Evolutionary conservation across 2,329 filamentous ascomycete species (phyloP).

Genomic region (Claviceps sp.): DNA sequence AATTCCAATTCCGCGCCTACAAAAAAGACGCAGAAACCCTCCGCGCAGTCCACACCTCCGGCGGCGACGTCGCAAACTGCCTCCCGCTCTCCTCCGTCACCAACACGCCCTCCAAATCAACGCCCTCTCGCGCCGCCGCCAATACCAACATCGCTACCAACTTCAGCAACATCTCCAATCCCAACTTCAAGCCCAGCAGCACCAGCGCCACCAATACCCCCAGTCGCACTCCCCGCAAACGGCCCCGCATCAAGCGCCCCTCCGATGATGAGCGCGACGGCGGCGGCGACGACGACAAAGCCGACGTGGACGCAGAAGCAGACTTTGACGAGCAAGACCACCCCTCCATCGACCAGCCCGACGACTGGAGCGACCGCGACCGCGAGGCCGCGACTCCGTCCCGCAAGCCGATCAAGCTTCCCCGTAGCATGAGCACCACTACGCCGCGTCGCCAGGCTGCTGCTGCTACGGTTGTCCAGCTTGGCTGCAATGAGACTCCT

Average conservation of each 20-base stretch:
- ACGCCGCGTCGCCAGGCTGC: conserved; percentile 18
- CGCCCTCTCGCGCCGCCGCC: conserved; percentile 3
- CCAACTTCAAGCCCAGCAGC: background rate
- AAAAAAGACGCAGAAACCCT: conserved; percentile 39
- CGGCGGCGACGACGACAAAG: conserved; percentile 17
- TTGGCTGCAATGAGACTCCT: conserved; percentile 1
- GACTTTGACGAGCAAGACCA: conserved; percentile 7
- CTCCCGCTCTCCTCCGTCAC: conserved; percentile 17
- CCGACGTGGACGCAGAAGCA: conserved; percentile 14
- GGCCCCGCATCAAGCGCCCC: conserved; percentile 14
- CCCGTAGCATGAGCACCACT: conserved; percentile 11
- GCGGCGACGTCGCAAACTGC: conserved; percentile 30
- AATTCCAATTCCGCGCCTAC: conserved; percentile 45
- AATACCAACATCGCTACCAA: background rate
- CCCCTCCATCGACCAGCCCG: background rate
- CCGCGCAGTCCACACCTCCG: conserved; percentile 27
- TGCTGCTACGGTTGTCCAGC: conserved; percentile 21
- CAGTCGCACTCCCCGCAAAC: conserved; percentile 15
- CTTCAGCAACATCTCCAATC: no score
- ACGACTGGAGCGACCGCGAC: conserved; percentile 8
- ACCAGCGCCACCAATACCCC: conserved; percentile 1
- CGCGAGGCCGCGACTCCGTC: conserved; percentile 19
- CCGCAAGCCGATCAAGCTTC: conserved; percentile 15
- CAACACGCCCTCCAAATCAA: conserved; percentile 17
- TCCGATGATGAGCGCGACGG: conserved; percentile 15